phyloP scores from a whole-genome alignment of 768 basidiomycete genomes.

The Termitomyces sp. region DNA sequence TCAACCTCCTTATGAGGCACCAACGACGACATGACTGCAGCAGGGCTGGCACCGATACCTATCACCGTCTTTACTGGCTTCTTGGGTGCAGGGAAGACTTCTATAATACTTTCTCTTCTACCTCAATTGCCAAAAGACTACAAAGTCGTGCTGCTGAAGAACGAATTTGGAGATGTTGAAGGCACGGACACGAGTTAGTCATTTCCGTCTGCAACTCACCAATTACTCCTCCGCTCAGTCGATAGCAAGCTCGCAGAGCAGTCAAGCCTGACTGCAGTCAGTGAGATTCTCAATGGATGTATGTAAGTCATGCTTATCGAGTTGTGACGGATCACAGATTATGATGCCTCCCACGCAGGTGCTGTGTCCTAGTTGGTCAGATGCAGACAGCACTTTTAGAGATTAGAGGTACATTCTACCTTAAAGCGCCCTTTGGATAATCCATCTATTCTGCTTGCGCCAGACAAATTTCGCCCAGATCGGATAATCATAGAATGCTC shows the following conservation, averaged over 20 bases:
- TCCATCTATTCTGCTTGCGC: not conserved
- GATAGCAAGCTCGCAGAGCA: constrained; percentile 88
- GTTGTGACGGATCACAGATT: not conserved
- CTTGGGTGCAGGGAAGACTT: constrained; percentile 77
- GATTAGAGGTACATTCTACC: constrained; percentile 53
- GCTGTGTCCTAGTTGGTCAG: constrained; percentile 91
- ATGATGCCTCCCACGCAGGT: constrained; percentile 39
- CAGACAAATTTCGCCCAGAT: constrained; percentile 82
- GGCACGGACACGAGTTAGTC: constrained; percentile 32
- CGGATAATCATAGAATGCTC: constrained; percentile 95
- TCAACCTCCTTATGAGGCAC: not conserved
- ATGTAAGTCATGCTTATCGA: constrained; percentile 47
- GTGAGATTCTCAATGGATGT: constrained; percentile 95
- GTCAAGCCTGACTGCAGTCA: constrained; percentile 79
- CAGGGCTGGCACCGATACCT: constrained; percentile 45
- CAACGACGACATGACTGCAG: not conserved
- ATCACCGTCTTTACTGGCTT: constrained; percentile 97
- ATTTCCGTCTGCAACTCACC: not conserved
- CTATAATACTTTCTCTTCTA: constrained; percentile 77
- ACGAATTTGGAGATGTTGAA: constrained; percentile 94
- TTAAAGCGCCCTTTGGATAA: not conserved
- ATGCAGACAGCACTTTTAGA: constrained; percentile 90
- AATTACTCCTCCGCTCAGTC: constrained; percentile 36
- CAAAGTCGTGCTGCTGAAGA: constrained; percentile 88
- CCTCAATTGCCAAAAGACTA: constrained; percentile 80